A percentile compares a stretch with the other conserved stretches of the same genome.
These are phyloP conservation scores for Pelargonium nanum DNA, from an alignment of 345 rosid species.

Conservation along the genomic window DNA sequence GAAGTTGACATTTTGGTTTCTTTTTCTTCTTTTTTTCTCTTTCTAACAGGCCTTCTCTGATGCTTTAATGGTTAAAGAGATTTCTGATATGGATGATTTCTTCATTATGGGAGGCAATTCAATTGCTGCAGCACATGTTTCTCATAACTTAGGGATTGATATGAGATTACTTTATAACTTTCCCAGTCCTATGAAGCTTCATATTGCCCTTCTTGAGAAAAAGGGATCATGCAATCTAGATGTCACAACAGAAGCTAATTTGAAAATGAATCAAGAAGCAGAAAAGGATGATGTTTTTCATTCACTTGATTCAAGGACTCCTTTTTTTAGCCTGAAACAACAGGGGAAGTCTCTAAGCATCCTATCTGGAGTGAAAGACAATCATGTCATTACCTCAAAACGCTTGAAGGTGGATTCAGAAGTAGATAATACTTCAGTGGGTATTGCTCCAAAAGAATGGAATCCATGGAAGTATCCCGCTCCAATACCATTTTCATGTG, in stretches of 20 bases:
- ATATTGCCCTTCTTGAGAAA: slow-evolving; percentile 36
- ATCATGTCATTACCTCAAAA: slow-evolving; percentile 25
- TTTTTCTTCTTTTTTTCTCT: too few relatives aligned
- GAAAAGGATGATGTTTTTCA: slow-evolving; percentile 16
- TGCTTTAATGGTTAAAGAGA: slow-evolving; percentile 55
- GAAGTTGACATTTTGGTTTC: slow-evolving; percentile 5
- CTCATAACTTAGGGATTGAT: slow-evolving; percentile 67
- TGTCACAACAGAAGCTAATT: slow-evolving; percentile 14
- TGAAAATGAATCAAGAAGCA: slow-evolving; percentile 22
- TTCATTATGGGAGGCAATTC: slow-evolving; percentile 87
- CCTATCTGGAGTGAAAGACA: slow-evolving; percentile 15
- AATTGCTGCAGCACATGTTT: slow-evolving; percentile 72
- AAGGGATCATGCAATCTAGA: slow-evolving; percentile 18
- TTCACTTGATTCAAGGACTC: slow-evolving; percentile 18
- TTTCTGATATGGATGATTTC: slow-evolving; percentile 67
- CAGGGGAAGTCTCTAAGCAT: slow-evolving; percentile 15
- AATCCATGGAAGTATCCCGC: slow-evolving; percentile 30
- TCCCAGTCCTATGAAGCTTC: slow-evolving; percentile 64
- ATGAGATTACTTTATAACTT: slow-evolving; percentile 66
- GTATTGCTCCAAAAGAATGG: slow-evolving; percentile 13
- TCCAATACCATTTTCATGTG: slow-evolving; percentile 26
- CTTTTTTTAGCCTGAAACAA: slow-evolving; percentile 15
- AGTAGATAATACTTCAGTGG: slow-evolving; percentile 12
- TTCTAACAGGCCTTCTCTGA: slow-evolving; percentile 63
- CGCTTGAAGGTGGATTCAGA: slow-evolving; percentile 37